Conservation (phyloP, 352 stramenopile species). For the Globisporangium yorkense region DNA sequence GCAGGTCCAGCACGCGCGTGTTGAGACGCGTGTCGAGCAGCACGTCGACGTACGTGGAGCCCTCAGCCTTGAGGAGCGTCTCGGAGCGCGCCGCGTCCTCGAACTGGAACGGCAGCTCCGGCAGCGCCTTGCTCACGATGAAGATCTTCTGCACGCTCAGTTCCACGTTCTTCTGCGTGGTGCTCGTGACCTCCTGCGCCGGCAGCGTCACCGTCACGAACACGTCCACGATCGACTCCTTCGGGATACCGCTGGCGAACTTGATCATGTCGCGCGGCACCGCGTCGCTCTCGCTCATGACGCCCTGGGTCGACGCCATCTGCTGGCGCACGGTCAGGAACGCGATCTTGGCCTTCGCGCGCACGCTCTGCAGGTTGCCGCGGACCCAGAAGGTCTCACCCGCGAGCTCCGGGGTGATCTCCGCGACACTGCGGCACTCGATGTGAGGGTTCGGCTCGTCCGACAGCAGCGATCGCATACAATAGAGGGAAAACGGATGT, state of each 20-base stretch:
- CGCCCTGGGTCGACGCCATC: conserved; percentile 94
- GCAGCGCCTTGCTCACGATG: conserved; percentile 91
- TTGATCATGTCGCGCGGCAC: conserved; percentile 96
- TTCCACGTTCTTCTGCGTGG: conserved; percentile 94
- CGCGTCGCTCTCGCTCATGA: conserved; percentile 83
- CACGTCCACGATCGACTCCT: conserved; percentile 97
- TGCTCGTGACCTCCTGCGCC: conserved; percentile 89
- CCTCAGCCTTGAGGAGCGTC: conserved; percentile 70
- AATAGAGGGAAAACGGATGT: not conserved
- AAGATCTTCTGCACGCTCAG: conserved; percentile 93
- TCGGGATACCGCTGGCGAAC: conserved; percentile 91
- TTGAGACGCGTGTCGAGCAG: conserved; percentile 93
- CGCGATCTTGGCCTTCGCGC: conserved; percentile 90
- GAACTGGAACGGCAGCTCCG: conserved; percentile 92
- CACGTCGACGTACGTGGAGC: conserved; percentile 83
- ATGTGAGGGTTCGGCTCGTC: not conserved
- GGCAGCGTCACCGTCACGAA: conserved; percentile 89
- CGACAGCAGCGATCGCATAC: not conserved
- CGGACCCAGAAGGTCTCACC: conserved; percentile 93
- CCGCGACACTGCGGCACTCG: conserved; percentile 25
- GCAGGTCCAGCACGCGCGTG: conserved; percentile 95
- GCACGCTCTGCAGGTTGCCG: conserved; percentile 93
- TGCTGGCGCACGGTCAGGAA: conserved; percentile 97
- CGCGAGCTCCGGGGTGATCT: conserved; percentile 74
- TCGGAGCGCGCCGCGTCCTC: conserved; percentile 93